Conservation (phyloP, 805 yeast genomes). For the Saturnispora sanitii region DNA sequence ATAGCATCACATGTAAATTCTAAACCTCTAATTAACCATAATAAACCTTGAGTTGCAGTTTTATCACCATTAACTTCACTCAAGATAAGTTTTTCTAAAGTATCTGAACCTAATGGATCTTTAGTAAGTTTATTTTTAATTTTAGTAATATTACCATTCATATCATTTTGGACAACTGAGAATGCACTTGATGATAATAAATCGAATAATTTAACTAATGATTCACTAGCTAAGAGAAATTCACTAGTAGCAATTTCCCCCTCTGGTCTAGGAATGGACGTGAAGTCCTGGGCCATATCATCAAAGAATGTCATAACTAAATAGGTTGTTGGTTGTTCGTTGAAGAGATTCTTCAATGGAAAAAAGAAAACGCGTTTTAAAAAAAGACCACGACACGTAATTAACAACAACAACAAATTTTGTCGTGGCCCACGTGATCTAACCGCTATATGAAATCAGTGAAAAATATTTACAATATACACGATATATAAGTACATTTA, state of each 20-base stretch:
- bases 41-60: constrained; percentile 80
- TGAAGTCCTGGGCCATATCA: constrained; percentile 62
- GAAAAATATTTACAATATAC: too few species aligned
- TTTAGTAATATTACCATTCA: constrained; percentile 78
- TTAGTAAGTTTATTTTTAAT: constrained; percentile 56
- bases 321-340: neutral
- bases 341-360: neutral
- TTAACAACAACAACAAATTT: too few species aligned
- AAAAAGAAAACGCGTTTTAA: neutral
- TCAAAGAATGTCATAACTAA: constrained; percentile 49
- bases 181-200: constrained; percentile 80
- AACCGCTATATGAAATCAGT: too few species aligned
- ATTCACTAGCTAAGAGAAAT: constrained; percentile 76
- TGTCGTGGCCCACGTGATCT: too few species aligned
- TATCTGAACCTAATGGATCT: constrained; percentile 52
- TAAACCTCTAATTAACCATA: constrained; percentile 81
- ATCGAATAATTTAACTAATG: constrained; percentile 74
- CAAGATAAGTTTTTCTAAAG: constrained; percentile 69
- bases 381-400: neutral
- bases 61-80: constrained; percentile 53
- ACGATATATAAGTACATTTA: neutral
- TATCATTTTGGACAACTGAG: constrained; percentile 74
- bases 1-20: constrained; percentile 86
- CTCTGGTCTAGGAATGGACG: constrained; percentile 58
- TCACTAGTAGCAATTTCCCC: constrained; percentile 61